A percentile compares a stretch with the other conserved stretches of the same genome.
Evolutionary conservation across 2,329 filamentous ascomycete species (phyloP).

Genomic region (Paracamarosporium sp.): DNA sequence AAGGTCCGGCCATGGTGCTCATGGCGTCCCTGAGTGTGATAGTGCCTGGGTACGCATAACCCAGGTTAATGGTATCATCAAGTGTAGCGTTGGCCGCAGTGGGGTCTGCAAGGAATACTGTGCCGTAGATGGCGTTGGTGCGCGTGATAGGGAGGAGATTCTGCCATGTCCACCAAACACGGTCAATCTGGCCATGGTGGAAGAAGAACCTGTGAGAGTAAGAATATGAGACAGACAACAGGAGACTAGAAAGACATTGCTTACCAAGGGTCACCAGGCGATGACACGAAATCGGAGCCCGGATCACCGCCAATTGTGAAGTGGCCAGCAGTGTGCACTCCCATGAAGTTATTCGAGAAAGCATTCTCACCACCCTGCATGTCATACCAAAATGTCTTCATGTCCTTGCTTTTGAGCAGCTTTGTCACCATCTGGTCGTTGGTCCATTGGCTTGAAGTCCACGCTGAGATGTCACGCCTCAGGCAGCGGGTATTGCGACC

Average conservation of each 20-base stretch:
- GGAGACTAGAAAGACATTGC: background rate
- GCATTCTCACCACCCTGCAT: constrained; percentile 45
- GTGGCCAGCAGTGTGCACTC: constrained; percentile 55
- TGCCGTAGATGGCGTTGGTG: constrained; percentile 47
- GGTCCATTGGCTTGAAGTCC: constrained; percentile 32
- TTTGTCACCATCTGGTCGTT: constrained; percentile 35
- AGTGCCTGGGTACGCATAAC: constrained; percentile 39
- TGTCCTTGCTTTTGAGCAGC: constrained; percentile 32
- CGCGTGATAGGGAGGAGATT: constrained; percentile 48
- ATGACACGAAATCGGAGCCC: constrained; percentile 53
- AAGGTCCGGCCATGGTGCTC: constrained; percentile 54
- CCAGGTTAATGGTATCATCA: constrained; percentile 51
- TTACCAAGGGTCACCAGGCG: constrained; percentile 48
- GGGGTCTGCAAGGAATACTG: constrained; percentile 53
- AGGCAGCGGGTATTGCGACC: constrained; percentile 45
- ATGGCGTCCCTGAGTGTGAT: constrained; percentile 50
- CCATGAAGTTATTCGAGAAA: constrained; percentile 38
- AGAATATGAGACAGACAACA: background rate
- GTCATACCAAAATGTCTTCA: constrained; percentile 47
- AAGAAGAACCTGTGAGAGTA: constrained; percentile 45
- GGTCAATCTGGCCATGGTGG: constrained; percentile 57
- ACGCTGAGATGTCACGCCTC: constrained; percentile 43
- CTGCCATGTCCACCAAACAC: constrained; percentile 59
- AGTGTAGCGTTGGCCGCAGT: constrained; percentile 54
- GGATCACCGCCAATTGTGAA: constrained; percentile 53